Base-by-base conservation (phyloP, 2,329 filamentous ascomycete genomes). In the Aureobasidium musti region DNA sequence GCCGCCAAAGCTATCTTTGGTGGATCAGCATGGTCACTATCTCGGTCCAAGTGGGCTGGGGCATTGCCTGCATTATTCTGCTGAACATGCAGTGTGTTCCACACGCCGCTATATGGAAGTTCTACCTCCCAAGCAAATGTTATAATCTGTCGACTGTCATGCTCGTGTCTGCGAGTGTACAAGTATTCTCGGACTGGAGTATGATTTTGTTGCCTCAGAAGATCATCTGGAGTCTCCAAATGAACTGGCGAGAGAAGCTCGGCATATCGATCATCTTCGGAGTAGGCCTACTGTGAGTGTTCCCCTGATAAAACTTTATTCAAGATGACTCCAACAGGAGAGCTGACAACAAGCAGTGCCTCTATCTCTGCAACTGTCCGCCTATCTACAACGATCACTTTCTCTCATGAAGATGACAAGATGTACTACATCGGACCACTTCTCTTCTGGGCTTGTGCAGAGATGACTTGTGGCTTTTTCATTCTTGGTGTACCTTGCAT, bases 391-490 rank as follows among this genome's bases (percentile, higher is more conserved):
- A 59, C 54, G 3, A 37, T 59, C 35, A 59, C 54, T 13, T 59
- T 59, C 35, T n/a, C 54, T 8, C 35, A 43, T 6, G 54, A 59
- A 23, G 54, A 7, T n/a, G 54, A 59, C 26, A 59, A 8, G 28
- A 59, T 59, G 54, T 59, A 59, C 39, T 59, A 5, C 21, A 43
- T 59, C 21, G 54, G 5, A 14, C 54, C 54, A 35, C 54, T 59
- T 8, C 54, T 59, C 5, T 59, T 59, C 54, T 59, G 54, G 35
- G 54, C 54, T 21, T 59, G 54, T 23, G 54, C 54, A 13, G 54
- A 59, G 26, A 59, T 59, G 54, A 59, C 54, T 3, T 59, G 54
- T 30, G 54, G 54, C 14, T 59, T 59, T 17, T 59, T 59, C 54
- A 43, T 59, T 26, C 54, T 59, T 10, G 21, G 54, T 30, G 33